phyloP scores from a whole-genome alignment of 352 stramenopile genomes.

The Phytophthora multivora region DNA sequence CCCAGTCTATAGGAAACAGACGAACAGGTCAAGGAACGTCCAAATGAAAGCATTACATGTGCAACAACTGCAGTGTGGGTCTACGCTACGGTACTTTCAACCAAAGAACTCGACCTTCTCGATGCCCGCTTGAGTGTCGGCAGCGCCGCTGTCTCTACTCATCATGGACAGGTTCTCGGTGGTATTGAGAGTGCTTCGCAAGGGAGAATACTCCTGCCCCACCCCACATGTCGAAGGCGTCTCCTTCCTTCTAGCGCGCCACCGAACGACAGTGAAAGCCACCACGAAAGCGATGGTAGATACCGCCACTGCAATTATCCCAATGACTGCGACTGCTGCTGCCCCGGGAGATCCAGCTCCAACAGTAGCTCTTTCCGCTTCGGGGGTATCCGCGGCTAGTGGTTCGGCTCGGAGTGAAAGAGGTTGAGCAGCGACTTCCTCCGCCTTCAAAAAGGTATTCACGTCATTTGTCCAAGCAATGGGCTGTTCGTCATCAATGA shows the following conservation, averaged over 20 bases:
- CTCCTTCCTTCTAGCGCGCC: not conserved
- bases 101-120: conserved; percentile 20
- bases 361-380: not conserved
- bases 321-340: not conserved
- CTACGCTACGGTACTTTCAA: not conserved
- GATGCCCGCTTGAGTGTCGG: not conserved
- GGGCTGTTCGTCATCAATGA: conserved; percentile 7
- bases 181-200: conserved; percentile 18
- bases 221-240: not conserved
- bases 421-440: not conserved
- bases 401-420: conserved; percentile 8
- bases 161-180: conserved; percentile 11
- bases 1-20: too few relatives aligned
- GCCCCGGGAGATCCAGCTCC: not conserved
- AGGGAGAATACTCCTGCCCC: conserved; percentile 10
- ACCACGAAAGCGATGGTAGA: conserved; percentile 5
- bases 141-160: conserved; percentile 13
- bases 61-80: too few relatives aligned
- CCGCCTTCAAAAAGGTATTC: not conserved
- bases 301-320: conserved; percentile 9
- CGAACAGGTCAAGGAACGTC: too few relatives aligned
- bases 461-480: conserved; percentile 21
- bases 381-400: not conserved
- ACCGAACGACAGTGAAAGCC: not conserved
- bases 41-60: not conserved